These are phyloP conservation scores for Solanum medicagineum DNA, from an alignment of 257 asterid species.

Conservation along the genomic window DNA sequence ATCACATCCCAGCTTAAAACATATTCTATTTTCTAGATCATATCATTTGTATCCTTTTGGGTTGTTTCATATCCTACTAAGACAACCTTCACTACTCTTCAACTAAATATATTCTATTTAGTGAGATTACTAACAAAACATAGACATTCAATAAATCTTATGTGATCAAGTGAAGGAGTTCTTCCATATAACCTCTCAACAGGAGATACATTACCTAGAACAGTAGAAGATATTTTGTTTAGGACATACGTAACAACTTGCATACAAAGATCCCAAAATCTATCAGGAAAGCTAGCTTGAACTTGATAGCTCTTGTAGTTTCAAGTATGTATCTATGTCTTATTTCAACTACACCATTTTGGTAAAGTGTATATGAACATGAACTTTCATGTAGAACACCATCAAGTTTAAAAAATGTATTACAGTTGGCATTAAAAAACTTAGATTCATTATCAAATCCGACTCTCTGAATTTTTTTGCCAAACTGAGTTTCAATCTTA, in stretches of 20 bases:
- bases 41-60: not conserved
- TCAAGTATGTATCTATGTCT: not conserved
- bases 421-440: no score
- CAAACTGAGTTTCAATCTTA: no score
- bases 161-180: not conserved
- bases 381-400: no score
- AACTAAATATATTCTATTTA: no score
- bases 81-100: not conserved
- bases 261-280: not conserved
- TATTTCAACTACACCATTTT: no score
- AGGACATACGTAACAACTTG: no score
- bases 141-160: fast-evolving
- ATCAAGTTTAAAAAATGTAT: no score
- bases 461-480: no score
- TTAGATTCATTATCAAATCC: no score
- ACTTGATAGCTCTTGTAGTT: not conserved
- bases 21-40: not conserved
- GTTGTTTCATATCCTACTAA: not conserved
- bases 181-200: not conserved
- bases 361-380: no score
- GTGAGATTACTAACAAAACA: not conserved
- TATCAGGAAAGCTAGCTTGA: not conserved
- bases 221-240: not conserved
- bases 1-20: not conserved
- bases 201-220: not conserved